Conservation (phyloP, 176 grass and related monocot species). For the Phoenix dactylifera region DNA sequence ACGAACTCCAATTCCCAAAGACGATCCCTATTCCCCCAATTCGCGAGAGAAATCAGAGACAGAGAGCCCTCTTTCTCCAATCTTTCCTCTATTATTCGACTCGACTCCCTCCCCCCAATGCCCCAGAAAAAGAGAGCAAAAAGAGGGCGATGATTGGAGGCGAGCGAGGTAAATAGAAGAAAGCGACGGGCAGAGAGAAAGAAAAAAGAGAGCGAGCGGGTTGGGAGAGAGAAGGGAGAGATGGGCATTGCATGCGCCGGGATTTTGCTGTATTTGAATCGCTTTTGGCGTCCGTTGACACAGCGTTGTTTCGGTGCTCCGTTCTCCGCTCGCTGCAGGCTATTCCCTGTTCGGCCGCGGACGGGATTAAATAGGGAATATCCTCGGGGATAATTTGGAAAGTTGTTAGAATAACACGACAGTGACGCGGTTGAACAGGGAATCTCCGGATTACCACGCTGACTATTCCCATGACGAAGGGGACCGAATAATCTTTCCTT, state of each 20-base stretch:
- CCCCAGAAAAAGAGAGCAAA: background rate
- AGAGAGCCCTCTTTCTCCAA: background rate
- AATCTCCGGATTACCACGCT: no score
- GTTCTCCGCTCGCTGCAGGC: no score
- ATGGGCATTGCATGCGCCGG: background rate
- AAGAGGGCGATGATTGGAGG: background rate
- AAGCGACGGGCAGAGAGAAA: background rate
- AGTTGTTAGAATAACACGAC: no score
- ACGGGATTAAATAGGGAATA: no score
- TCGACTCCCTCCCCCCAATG: background rate
- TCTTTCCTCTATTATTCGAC: no score
- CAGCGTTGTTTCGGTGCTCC: background rate
- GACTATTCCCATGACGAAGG: no score
- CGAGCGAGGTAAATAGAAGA: background rate
- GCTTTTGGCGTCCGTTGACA: constrained; percentile 24
- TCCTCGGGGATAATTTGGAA: no score
- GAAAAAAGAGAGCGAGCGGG: background rate
- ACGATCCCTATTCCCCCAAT: background rate
- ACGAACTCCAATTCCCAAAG: background rate
- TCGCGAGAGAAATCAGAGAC: background rate
- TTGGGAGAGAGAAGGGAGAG: constrained; percentile 4
- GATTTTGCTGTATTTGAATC: constrained; percentile 22
- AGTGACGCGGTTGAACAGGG: no score
- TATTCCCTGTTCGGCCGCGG: no score
- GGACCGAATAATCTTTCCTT: no score